Evolutionary conservation across 352 stramenopile species (phyloP), one percentile per base, ranked within the genome.

Genomic region (Globisporangium echinulatum): DNA sequence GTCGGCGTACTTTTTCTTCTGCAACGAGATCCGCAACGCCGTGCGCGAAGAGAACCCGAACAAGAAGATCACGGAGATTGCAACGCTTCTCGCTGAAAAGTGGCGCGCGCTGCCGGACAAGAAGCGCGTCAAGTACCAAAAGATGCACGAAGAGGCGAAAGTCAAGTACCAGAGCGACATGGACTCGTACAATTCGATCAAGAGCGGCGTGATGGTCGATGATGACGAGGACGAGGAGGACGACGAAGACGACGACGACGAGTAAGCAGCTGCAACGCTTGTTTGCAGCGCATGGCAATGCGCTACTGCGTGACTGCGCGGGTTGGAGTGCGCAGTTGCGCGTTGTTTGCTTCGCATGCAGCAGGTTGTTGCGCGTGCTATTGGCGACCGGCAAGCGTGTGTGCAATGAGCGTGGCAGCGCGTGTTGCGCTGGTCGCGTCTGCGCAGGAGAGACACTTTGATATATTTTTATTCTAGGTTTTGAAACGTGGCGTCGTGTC

Each of bases 1-100:
- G 67, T 97, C 88, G 19, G 88, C 95, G 1, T 98, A 98, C 72
- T 90, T 98, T 43, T 92, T 98, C 66, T 98, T 98, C 68, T 96
- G 92, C 64, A 97, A 97, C 66, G 90, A 96, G 49, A 96, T 97
- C 67, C 85, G 92, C 63, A 77, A 90, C 50, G 67, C 81, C 39
- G 93, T 97, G 66, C 92, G 93, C 49, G 75, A 90, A 11, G 89
- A 97, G 67, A 97, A 98, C 78, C 94, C 94, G 38, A 88, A 86
- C 75, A 97, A 97, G 78, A 96, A 91, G 58, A 97, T 98, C 65
- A 96, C 88, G 62, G 94, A 97, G 67, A 88, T 98, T 64, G 88
- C 83, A 5, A 82, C 75, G 59, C 68, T 93, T 50, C 70, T 95
- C 19, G 82, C 82, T 8, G 83, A 89, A 67, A 79, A 75, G 70